These are phyloP conservation scores for Fusarium albidum DNA, from an alignment of 2,329 filamentous ascomycete genomes.

Conservation along the genomic window DNA sequence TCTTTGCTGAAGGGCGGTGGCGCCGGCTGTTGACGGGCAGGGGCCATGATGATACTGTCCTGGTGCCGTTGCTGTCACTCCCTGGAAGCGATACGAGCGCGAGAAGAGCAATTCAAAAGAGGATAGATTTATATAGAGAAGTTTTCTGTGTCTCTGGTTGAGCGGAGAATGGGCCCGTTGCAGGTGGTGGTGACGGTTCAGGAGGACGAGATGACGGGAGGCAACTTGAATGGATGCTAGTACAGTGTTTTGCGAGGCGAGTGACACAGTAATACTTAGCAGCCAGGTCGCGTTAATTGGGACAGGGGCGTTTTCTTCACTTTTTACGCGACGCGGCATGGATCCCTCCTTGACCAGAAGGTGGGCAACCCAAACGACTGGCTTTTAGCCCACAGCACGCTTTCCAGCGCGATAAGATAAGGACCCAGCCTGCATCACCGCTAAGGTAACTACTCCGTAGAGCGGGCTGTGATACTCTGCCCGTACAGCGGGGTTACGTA, in stretches of 20 bases:
- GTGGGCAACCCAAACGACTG: no score
- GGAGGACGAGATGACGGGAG: slow-evolving; percentile 11
- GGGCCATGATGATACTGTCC: slow-evolving; percentile 52
- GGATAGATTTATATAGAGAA: slow-evolving; percentile 2
- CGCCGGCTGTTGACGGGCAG: slow-evolving; percentile 52
- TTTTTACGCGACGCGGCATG: slow-evolving; percentile 25
- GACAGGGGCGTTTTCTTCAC: slow-evolving; percentile 4
- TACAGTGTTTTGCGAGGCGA: slow-evolving; percentile 25
- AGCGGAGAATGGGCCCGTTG: slow-evolving; percentile 1
- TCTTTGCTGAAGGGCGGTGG: slow-evolving; percentile 73
- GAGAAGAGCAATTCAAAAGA: slow-evolving; percentile 4
- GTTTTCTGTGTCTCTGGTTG: background rate
- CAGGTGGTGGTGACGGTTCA: slow-evolving; percentile 18
- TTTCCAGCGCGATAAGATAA: background rate
- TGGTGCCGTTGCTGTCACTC: slow-evolving; percentile 18
- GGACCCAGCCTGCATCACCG: no score
- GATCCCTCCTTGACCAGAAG: background rate
- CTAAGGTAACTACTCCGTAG: no score
- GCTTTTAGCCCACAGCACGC: no score
- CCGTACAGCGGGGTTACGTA: no score
- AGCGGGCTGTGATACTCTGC: no score
- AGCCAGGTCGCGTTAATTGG: slow-evolving; percentile 24
- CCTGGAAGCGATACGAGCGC: slow-evolving; percentile 23
- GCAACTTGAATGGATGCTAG: slow-evolving; percentile 16
- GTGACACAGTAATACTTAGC: slow-evolving; percentile 18